phyloP scores from a whole-genome alignment of 768 basidiomycete species.

The Leucogyrophana mollusca region DNA sequence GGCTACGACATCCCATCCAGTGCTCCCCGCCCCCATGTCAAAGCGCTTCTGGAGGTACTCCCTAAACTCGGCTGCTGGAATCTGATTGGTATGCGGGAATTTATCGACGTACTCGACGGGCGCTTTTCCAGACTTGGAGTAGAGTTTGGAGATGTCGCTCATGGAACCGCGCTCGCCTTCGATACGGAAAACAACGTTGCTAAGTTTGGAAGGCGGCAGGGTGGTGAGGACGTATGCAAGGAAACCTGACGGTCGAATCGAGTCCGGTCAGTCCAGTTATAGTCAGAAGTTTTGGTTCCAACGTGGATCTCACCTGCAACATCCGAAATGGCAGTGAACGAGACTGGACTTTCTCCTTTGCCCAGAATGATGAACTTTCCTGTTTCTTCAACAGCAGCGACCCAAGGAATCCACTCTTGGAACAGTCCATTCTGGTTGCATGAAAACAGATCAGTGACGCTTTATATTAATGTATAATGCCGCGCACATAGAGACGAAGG shows the following conservation, averaged over 20 bases:
- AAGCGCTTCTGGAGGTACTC: conserved; percentile 12
- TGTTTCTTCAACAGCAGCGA: conserved; percentile 9
- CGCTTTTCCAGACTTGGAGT: not conserved
- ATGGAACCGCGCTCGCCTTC: conserved; percentile 19
- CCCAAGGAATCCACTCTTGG: conserved; percentile 12
- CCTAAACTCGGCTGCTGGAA: conserved; percentile 8
- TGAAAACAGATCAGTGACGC: not conserved
- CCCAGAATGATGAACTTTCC: conserved; percentile 21
- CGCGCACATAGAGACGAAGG: conserved; percentile 19
- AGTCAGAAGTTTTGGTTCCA: no score
- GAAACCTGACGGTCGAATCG: no score
- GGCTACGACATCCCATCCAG: conserved; percentile 16
- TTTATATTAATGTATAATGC: not conserved
- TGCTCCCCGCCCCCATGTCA: conserved; percentile 18
- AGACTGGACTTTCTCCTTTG: conserved; percentile 18
- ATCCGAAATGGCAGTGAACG: conserved; percentile 20
- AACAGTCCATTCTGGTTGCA: conserved; percentile 15
- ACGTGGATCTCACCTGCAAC: conserved; percentile 24
- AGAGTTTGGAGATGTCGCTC: conserved; percentile 12
- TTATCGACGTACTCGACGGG: conserved; percentile 14
- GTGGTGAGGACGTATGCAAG: conserved; percentile 21
- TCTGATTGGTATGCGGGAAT: conserved; percentile 16
- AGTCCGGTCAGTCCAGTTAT: no score
- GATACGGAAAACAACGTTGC: conserved; percentile 18
- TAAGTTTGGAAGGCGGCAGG: conserved; percentile 9